These are phyloP conservation scores for Geosmithia morbida DNA, from an alignment of 2,329 filamentous ascomycete species.

Conservation along the genomic window DNA sequence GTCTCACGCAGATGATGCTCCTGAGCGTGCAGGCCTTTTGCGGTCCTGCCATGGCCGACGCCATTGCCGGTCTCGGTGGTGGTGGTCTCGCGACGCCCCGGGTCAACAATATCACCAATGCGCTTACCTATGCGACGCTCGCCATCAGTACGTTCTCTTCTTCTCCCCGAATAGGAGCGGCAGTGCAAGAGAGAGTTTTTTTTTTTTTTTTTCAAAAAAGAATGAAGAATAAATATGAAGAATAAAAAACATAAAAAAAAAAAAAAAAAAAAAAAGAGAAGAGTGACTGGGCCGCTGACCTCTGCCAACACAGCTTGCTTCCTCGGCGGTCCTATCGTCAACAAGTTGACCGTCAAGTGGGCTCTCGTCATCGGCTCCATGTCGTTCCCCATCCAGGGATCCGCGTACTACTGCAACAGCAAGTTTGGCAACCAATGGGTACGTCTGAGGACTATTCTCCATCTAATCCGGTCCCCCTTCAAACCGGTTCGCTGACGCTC, in stretches of 20 bases:
- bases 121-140: slow-evolving; percentile 11
- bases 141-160: slow-evolving; percentile 9
- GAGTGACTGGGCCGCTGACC: too few relatives aligned
- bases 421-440: slow-evolving; percentile 33
- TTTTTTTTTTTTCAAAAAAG: too few relatives aligned
- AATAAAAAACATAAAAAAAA: too few relatives aligned
- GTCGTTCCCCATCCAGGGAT: slow-evolving; percentile 29
- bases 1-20: slow-evolving; percentile 32
- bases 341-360: slow-evolving; percentile 31
- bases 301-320: slow-evolving; percentile 16
- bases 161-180: too few relatives aligned
- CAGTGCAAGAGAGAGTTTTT: neutral
- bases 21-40: slow-evolving; percentile 29
- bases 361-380: slow-evolving; percentile 20
- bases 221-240: too few relatives aligned
- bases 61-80: slow-evolving; percentile 23
- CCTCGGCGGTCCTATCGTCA: slow-evolving; percentile 27
- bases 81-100: slow-evolving; percentile 28
- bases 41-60: slow-evolving; percentile 23
- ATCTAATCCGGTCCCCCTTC: neutral
- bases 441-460: slow-evolving; percentile 5
- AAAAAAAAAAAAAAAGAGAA: too few relatives aligned
- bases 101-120: slow-evolving; percentile 23
- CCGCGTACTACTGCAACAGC: slow-evolving; percentile 31
- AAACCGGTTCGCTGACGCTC: too few relatives aligned